Percentiles rank a stretch among this genome's conserved stretches.
These are phyloP conservation scores for Mucor saturninus DNA, from an alignment of 371 early-diverging fungal genomes.

Conservation along the genomic window DNA sequence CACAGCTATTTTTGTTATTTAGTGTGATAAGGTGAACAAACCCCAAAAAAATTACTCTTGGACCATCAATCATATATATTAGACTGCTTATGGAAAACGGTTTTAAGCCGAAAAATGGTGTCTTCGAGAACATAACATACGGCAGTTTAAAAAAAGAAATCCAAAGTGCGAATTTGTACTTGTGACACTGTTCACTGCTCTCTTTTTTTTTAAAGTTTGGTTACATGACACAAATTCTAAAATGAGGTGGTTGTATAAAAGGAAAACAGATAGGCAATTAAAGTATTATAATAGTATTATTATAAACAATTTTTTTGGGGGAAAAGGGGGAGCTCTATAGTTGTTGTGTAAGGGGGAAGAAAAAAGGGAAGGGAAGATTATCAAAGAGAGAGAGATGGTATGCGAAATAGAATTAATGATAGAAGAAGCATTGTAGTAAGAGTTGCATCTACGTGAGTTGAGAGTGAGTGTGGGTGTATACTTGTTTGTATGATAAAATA, in stretches of 20 bases:
- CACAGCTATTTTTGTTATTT: no score
- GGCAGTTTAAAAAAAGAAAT: no score
- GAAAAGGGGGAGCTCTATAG: background rate
- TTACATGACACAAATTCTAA: no score
- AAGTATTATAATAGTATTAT: background rate
- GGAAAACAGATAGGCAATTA: background rate
- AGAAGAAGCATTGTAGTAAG: background rate
- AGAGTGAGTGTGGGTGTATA: background rate
- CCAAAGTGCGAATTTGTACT: no score
- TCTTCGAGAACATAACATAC: no score
- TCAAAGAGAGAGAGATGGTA: background rate
- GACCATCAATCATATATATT: no score
- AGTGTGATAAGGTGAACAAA: no score
- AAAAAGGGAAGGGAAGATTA: background rate
- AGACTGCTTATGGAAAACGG: no score
- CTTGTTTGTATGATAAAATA: background rate
- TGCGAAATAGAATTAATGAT: background rate
- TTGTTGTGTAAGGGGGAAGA: conserved; percentile 2
- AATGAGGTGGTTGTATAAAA: background rate
- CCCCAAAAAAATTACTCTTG: no score
- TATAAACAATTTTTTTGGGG: background rate
- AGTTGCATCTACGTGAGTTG: background rate
- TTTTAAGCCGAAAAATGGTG: no score
- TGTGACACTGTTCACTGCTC: no score
- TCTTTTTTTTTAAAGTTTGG: no score